Evolutionary conservation across 495 filamentous ascomycete genomes (phyloP).

Genomic region (Apodospora peruviana): DNA sequence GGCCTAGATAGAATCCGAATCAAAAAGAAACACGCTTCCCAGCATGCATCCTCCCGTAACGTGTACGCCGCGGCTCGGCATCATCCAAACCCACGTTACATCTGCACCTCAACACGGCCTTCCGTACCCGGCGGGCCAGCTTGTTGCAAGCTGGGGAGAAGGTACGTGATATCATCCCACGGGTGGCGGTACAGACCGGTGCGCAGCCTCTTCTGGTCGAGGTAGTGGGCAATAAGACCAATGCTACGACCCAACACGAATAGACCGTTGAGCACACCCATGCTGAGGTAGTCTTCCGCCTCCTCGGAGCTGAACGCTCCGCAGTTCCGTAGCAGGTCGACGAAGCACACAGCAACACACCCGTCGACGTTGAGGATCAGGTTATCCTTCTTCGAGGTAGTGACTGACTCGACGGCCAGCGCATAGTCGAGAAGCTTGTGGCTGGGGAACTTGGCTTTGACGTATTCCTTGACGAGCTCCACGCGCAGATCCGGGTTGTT

Average conservation of each 20-base stretch:
- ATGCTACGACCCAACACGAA: conserved; percentile 96
- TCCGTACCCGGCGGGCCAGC: conserved; percentile 68
- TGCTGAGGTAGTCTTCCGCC: conserved; percentile 77
- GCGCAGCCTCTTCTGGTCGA: conserved; percentile 97
- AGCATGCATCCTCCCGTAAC: too few relatives aligned
- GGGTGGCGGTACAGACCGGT: conserved; percentile 98
- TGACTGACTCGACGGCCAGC: conserved; percentile 94
- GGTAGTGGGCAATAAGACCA: conserved; percentile 98
- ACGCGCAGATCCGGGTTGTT: conserved; percentile 99
- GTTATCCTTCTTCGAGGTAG: conserved; percentile 99
- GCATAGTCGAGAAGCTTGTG: conserved; percentile 98
- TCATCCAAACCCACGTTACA: too few relatives aligned
- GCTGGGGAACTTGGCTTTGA: conserved; percentile 92
- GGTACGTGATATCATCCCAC: conserved; percentile 97
- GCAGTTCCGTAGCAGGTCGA: conserved; percentile 94
- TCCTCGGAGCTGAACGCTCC: conserved; percentile 86
- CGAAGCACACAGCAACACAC: conserved; percentile 96
- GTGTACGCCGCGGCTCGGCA: too few relatives aligned
- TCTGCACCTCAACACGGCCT: conserved; percentile 80
- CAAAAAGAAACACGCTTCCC: too few relatives aligned
- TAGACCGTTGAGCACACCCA: conserved; percentile 98
- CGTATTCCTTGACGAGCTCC: conserved; percentile 98
- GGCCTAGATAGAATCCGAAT: too few relatives aligned
- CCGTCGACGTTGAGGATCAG: conserved; percentile 99
- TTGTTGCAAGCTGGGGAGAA: conserved; percentile 76